Percentiles rank a stretch among this genome's conserved stretches.
These are phyloP conservation scores for Lactarius akahatsu DNA, from an alignment of 768 basidiomycete species.

Conservation along the genomic window DNA sequence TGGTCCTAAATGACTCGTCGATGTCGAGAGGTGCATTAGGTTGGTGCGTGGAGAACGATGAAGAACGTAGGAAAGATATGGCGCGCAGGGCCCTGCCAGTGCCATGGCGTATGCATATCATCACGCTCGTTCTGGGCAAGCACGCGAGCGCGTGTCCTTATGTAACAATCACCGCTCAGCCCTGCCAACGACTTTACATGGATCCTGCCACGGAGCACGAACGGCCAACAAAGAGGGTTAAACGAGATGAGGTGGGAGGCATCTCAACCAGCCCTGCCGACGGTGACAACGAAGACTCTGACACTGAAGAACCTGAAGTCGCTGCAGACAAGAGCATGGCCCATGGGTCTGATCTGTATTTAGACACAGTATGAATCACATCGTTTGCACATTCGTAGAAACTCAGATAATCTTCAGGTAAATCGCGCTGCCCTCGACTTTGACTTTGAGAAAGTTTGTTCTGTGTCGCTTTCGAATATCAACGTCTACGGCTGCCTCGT, in stretches of 20 bases:
- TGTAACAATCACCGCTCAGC: constrained; percentile 12
- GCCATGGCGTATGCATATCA: constrained; percentile 22
- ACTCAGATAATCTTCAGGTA: constrained; percentile 52
- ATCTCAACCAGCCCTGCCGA: not conserved
- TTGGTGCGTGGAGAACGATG: constrained; percentile 40
- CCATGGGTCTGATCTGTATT: constrained; percentile 80
- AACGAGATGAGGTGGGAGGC: constrained; percentile 1
- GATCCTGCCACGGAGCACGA: constrained; percentile 17
- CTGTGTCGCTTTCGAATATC: constrained; percentile 93
- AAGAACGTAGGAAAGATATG: constrained; percentile 7
- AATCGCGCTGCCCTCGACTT: constrained; percentile 91
- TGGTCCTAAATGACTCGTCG: constrained; percentile 60
- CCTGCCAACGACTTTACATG: constrained; percentile 10
- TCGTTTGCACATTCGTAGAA: constrained; percentile 21
- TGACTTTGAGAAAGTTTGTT: constrained; percentile 99
- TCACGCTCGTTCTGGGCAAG: constrained; percentile 3
- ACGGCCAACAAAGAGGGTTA: constrained; percentile 31
- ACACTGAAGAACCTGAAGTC: constrained; percentile 34
- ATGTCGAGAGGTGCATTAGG: constrained; percentile 63
- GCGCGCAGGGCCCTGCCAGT: constrained; percentile 13
- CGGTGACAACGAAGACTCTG: constrained; percentile 26
- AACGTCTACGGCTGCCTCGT: constrained; percentile 98
- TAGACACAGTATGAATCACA: constrained; percentile 75
- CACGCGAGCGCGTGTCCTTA: constrained; percentile 17
- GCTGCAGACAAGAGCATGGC: constrained; percentile 34